Conservation (phyloP, 2,329 filamentous ascomycete genomes). For the Cordyceps fumosorosea region DNA sequence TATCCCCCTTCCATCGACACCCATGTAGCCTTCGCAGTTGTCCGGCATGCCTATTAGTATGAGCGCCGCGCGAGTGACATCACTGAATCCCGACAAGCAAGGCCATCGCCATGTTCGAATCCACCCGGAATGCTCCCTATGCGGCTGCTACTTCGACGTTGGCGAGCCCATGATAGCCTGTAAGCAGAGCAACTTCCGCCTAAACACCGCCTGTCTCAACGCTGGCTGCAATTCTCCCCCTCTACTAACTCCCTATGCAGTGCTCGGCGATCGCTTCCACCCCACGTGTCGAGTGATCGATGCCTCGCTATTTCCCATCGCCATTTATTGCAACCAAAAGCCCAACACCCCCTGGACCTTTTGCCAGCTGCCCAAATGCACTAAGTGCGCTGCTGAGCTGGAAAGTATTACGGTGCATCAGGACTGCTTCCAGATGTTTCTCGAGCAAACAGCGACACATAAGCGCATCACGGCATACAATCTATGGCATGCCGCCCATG, state of each 20-base stretch:
- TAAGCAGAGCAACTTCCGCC: neutral
- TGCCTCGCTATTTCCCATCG: slow-evolving; percentile 7
- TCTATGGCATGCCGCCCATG: slow-evolving; percentile 7
- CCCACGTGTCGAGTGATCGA: neutral
- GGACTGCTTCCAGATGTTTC: slow-evolving; percentile 7
- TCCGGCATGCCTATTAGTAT: neutral
- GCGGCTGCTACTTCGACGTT: slow-evolving; percentile 6
- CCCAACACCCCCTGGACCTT: slow-evolving; percentile 1
- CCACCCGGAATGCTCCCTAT: slow-evolving; percentile 7
- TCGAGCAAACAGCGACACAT: neutral
- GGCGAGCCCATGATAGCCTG: slow-evolving; percentile 6
- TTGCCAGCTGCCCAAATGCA: slow-evolving; percentile 3
- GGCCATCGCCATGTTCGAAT: slow-evolving; percentile 9
- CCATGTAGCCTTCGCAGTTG: neutral
- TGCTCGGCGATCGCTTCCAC: slow-evolving; percentile 1
- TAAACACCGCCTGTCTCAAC: neutral
- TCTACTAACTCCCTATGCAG: neutral
- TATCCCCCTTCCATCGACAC: neutral
- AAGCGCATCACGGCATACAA: neutral
- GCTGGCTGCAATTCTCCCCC: neutral
- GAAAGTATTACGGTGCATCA: slow-evolving; percentile 3
- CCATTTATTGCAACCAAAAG: slow-evolving; percentile 8
- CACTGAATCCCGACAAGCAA: neutral
- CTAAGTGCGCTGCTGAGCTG: neutral
- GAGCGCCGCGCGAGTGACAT: neutral